A percentile compares a stretch with the other conserved stretches of the same genome.
Evolutionary conservation across 2,329 filamentous ascomycete species (phyloP).

Genomic region (Colletotrichum zoysiae): DNA sequence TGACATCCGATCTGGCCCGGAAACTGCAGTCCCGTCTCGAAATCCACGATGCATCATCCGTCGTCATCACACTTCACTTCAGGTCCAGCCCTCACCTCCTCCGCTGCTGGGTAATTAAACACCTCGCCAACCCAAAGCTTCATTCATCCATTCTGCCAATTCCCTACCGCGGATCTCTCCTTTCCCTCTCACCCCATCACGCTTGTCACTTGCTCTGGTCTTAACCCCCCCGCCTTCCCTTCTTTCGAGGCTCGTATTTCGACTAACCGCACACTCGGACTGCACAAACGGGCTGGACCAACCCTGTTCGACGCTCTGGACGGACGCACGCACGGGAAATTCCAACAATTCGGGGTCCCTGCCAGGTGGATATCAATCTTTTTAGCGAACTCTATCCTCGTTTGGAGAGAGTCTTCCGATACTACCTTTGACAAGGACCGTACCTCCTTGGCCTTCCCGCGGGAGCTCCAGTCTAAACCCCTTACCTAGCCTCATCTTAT

Average conservation of each 20-base stretch:
- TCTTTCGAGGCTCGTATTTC: conserved; percentile 28
- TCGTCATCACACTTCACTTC: conserved; percentile 6
- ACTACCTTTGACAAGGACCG: not conserved
- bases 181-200: not conserved
- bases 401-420: conserved; percentile 20
- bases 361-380: conserved; percentile 27
- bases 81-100: not conserved
- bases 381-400: conserved; percentile 33
- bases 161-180: not conserved
- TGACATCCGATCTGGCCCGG: not conserved
- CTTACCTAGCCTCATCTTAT: conserved; percentile 9
- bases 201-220: not conserved
- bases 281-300: conserved; percentile 14
- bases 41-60: not conserved
- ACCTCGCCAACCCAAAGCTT: not conserved
- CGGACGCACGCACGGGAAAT: conserved; percentile 31
- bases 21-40: conserved; percentile 17
- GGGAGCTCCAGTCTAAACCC: conserved; percentile 4
- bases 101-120: not conserved
- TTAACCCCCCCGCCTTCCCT: too few species aligned
- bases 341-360: conserved; percentile 35
- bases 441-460: conserved; percentile 14
- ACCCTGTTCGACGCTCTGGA: conserved; percentile 17
- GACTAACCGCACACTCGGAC: conserved; percentile 24
- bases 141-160: not conserved